phyloP scores from a whole-genome alignment of 371 early-diverging fungal species.

The Mortierella sp. region DNA sequence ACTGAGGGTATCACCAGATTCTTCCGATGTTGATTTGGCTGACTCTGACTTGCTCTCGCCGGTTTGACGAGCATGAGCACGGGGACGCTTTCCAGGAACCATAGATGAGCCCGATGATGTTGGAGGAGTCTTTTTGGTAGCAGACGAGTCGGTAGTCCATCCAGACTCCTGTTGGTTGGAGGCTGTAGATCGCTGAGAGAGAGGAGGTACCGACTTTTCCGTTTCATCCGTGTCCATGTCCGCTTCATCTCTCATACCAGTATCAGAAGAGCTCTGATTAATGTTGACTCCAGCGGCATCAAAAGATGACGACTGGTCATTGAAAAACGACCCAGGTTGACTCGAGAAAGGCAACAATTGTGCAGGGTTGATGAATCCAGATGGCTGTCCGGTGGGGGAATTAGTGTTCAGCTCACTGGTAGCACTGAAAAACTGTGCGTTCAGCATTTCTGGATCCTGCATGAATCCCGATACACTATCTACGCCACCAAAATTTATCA shows the following conservation, averaged over 20 bases:
- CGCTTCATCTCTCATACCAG: slow-evolving; percentile 28
- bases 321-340: slow-evolving; percentile 51
- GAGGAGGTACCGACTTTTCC: slow-evolving; percentile 16
- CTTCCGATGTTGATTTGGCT: slow-evolving; percentile 20
- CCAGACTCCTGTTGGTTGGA: slow-evolving; percentile 23
- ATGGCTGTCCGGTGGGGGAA: slow-evolving; percentile 15
- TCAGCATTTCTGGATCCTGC: slow-evolving; percentile 40
- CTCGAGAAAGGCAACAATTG: slow-evolving; percentile 55
- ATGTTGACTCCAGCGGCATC: slow-evolving; percentile 18
- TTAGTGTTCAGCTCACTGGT: slow-evolving; percentile 19
- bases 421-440: slow-evolving; percentile 35
- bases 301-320: slow-evolving; percentile 32
- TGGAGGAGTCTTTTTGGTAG: slow-evolving; percentile 47
- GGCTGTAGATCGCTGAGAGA: slow-evolving; percentile 15
- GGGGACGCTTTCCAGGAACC: slow-evolving; percentile 53
- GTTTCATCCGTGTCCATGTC: slow-evolving; percentile 55
- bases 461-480: slow-evolving; percentile 41
- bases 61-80: slow-evolving; percentile 41
- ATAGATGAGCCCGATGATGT: slow-evolving; percentile 39
- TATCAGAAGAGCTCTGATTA: slow-evolving; percentile 12
- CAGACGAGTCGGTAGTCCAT: slow-evolving; percentile 22
- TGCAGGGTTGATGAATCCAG: slow-evolving; percentile 57
- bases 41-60: slow-evolving; percentile 36
- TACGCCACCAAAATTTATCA: slow-evolving; percentile 41
- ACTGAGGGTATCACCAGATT: slow-evolving; percentile 10